A percentile compares a stretch with the other conserved stretches of the same genome.
phyloP scores from a whole-genome alignment of 768 basidiomycete species.

The Hypsizygus marmoreus region DNA sequence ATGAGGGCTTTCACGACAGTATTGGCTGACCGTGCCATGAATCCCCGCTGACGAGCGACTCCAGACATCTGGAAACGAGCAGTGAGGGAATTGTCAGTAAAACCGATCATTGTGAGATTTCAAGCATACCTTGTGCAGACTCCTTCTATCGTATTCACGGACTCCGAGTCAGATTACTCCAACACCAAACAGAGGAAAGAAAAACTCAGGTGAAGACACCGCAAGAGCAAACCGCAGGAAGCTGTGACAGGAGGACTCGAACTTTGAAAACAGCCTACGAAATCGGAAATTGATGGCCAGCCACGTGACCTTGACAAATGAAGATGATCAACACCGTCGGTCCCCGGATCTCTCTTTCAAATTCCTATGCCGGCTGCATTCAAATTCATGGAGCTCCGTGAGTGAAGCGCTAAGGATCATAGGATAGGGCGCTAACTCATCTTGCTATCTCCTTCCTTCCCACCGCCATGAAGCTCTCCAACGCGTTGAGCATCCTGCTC shows the following conservation, averaged over 20 bases:
- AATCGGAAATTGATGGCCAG: background rate
- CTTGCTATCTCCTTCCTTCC: background rate
- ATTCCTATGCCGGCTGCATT: too few species aligned
- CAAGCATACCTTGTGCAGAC: background rate
- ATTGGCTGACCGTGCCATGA: slow-evolving; percentile 20
- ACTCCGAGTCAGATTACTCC: background rate
- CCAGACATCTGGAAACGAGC: slow-evolving; percentile 11
- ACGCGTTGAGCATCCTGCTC: slow-evolving; percentile 37
- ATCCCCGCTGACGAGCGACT: slow-evolving; percentile 19
- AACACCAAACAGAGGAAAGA: background rate
- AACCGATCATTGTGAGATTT: background rate
- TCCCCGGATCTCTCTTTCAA: too few species aligned
- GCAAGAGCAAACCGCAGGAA: background rate
- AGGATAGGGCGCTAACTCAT: background rate
- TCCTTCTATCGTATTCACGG: background rate
- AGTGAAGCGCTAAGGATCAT: background rate
- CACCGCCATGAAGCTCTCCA: slow-evolving; percentile 47
- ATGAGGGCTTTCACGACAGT: slow-evolving; percentile 47
- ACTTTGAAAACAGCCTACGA: background rate
- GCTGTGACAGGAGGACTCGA: too few species aligned
- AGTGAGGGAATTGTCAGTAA: background rate
- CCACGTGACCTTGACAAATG: slow-evolving; percentile 1
- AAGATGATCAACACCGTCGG: too few species aligned
- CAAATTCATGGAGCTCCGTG: too few species aligned
- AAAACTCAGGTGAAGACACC: background rate